A percentile compares a stretch with the other conserved stretches of the same genome.
These are phyloP conservation scores for Cladophialophora exuberans DNA, from an alignment of 2,329 filamentous ascomycete genomes.

Conservation along the genomic window DNA sequence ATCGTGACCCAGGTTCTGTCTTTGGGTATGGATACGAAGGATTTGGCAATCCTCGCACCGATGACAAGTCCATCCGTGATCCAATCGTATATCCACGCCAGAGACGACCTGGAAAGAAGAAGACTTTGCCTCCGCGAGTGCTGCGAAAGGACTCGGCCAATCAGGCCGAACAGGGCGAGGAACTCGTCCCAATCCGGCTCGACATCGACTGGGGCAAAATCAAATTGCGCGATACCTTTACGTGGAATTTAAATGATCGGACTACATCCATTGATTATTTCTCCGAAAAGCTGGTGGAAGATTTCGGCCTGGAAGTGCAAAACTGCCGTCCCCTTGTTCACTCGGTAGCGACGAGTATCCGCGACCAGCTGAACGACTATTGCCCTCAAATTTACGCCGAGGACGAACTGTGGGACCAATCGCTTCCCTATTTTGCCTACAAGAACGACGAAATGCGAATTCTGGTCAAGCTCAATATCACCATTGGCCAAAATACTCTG, in stretches of 20 bases:
- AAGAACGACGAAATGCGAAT: slow-evolving; percentile 99
- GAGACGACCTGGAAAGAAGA: slow-evolving; percentile 75
- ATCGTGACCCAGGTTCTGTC: slow-evolving; percentile 60
- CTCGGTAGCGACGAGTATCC: slow-evolving; percentile 71
- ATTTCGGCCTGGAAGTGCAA: slow-evolving; percentile 75
- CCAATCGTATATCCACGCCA: slow-evolving; percentile 79
- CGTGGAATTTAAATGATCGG: slow-evolving; percentile 95
- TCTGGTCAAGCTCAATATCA: slow-evolving; percentile 93
- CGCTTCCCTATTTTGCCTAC: slow-evolving; percentile 88
- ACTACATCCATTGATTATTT: slow-evolving; percentile 79
- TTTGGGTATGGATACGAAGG: slow-evolving; percentile 79
- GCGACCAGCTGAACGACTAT: slow-evolving; percentile 89
- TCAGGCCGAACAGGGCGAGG: slow-evolving; percentile 89
- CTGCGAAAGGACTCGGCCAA: slow-evolving; percentile 77
- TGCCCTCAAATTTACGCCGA: slow-evolving; percentile 90
- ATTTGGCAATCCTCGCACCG: slow-evolving; percentile 85
- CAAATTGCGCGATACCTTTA: slow-evolving; percentile 94
- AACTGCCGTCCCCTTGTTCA: slow-evolving; percentile 58
- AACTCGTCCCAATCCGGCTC: slow-evolving; percentile 85
- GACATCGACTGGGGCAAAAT: slow-evolving; percentile 97
- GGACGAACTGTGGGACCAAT: slow-evolving; percentile 86
- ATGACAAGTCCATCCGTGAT: slow-evolving; percentile 62
- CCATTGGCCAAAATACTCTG: slow-evolving; percentile 89
- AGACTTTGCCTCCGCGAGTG: slow-evolving; percentile 72
- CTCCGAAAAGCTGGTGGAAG: slow-evolving; percentile 86